Evolutionary conservation across 352 stramenopile genomes (phyloP), one percentile per base, ranked within the genome.

Genomic region (Phytophthora brassicae): DNA sequence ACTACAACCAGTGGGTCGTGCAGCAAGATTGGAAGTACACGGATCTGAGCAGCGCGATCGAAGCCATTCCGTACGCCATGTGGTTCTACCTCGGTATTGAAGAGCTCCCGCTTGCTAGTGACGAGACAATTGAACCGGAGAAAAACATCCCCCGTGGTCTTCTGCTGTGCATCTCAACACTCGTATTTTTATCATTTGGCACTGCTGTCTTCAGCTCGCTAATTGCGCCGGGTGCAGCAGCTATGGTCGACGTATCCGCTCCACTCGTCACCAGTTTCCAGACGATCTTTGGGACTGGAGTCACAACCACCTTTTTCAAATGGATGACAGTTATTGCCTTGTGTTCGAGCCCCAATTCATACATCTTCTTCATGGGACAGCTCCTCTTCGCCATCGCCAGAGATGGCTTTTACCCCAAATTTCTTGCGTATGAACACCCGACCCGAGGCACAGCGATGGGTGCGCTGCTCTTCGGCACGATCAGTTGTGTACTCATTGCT

Each of bases 311-410:
- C 0, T 80, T 66, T 16, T 86, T 88, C 48, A 85, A 76, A 45
- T 88, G 78, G 76, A 68, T 88, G 50, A 74, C 82, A 36, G 69
- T 86, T 29, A 66, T 84, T 1, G 76, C 74, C 2, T 53, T 88
- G 23, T 75, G 83, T 42, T 79, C 70, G 8, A 83, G 71, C 44
- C 78, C 80, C 48, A 79, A 88, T 51, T 88, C 78, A 62, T 88
- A 86, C 64, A 80, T 88, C 43, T 88, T 83, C 64, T 88, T 79
- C 66, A 88, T 88, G 76, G 76, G 78, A 7, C 74, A 76, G 26
- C 47, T 88, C 45, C 60, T 88, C 12, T 83, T 73, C 57, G 76
- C 78, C 39, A 88, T 88, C 57, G 78, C 78, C 5, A 66, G 76
- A 50, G 78, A 86, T 50, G 78, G 78, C 3, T 88, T 66, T 60